Percentiles rank a stretch among this genome's conserved stretches.
These are phyloP conservation scores for Catunica adiposa DNA, from an alignment of 2,329 filamentous ascomycete genomes.

Conservation along the genomic window DNA sequence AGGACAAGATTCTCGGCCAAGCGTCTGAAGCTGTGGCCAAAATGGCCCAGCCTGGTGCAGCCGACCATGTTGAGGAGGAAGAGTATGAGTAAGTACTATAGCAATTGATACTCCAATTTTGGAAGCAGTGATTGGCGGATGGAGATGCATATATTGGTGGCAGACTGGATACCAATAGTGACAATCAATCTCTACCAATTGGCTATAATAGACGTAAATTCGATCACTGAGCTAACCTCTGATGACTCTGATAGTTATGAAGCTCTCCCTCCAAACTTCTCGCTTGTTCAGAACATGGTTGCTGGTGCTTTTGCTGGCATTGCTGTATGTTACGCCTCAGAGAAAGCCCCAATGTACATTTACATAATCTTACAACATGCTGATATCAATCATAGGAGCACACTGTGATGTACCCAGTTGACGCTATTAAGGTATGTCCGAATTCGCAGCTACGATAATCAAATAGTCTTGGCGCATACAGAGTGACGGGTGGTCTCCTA, in stretches of 20 bases:
- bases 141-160: neutral
- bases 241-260: slow-evolving; percentile 50
- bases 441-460: neutral
- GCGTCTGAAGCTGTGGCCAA: slow-evolving; percentile 49
- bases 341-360: neutral
- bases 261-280: slow-evolving; percentile 85
- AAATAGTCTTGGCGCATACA: neutral
- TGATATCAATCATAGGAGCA: slow-evolving; percentile 50
- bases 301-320: slow-evolving; percentile 95
- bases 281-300: slow-evolving; percentile 82
- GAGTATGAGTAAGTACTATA: slow-evolving; percentile 46
- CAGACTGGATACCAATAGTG: too few species aligned
- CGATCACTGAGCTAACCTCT: neutral
- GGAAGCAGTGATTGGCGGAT: neutral
- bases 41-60: slow-evolving; percentile 52
- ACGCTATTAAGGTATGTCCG: slow-evolving; percentile 72
- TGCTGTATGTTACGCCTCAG: slow-evolving; percentile 43
- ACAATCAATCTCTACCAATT: too few species aligned
- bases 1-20: slow-evolving; percentile 43
- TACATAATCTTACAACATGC: neutral
- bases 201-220: neutral
- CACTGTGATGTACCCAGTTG: slow-evolving; percentile 97
- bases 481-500: neutral
- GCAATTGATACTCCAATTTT: neutral
- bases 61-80: slow-evolving; percentile 32